A percentile compares a stretch with the other conserved stretches of the same genome.
Evolutionary conservation across 1,284 basidiomycete species (phyloP).

Genomic region (Tilletia horrida): DNA sequence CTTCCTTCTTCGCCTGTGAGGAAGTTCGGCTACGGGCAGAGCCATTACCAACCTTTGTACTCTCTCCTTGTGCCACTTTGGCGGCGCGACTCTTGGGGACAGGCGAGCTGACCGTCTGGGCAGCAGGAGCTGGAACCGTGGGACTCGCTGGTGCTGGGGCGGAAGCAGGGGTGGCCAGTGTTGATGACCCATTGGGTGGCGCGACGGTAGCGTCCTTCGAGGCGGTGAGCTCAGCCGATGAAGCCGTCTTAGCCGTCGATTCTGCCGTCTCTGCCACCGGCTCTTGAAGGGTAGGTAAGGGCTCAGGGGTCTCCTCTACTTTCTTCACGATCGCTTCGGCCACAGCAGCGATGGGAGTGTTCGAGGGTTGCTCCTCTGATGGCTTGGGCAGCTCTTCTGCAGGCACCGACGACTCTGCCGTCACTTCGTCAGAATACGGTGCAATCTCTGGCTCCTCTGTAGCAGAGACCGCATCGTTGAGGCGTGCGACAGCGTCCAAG

Average conservation of each 20-base stretch:
- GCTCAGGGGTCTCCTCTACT: neutral
- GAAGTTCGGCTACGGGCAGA: neutral
- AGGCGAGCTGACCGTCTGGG: neutral
- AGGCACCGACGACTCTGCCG: neutral
- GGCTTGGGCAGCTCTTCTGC: neutral
- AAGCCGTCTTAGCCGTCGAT: neutral
- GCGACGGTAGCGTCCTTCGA: neutral
- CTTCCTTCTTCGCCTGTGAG: slow-evolving; percentile 10
- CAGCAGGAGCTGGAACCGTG: neutral
- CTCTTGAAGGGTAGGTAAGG: neutral
- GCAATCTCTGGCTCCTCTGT: neutral
- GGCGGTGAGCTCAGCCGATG: neutral
- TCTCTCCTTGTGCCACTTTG: neutral
- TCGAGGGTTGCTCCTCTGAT: neutral
- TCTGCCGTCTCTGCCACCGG: neutral
- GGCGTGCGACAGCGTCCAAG: neutral
- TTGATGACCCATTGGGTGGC: neutral
- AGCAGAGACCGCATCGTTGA: neutral
- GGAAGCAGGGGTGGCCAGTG: neutral
- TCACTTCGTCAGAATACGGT: neutral
- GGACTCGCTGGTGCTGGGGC: neutral
- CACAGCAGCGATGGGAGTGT: neutral
- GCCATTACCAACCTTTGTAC: neutral
- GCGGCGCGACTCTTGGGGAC: neutral
- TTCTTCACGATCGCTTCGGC: neutral